Conservation (phyloP, 176 grass and related monocot species). For the Aechmea fasciata region DNA sequence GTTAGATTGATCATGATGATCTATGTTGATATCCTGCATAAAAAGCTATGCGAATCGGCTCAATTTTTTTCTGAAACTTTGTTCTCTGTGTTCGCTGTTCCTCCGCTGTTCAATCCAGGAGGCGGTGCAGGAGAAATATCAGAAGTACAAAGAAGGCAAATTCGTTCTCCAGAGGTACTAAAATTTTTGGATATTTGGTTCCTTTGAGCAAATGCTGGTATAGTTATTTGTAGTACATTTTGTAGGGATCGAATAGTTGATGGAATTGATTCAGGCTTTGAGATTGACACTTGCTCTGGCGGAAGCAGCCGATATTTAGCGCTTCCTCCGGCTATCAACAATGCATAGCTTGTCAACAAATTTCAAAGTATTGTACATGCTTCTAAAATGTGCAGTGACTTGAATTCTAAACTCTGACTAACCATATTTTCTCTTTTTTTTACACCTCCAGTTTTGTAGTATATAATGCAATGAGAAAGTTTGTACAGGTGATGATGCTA, state of each 20-base stretch:
- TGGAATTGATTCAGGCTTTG: conserved; percentile 1
- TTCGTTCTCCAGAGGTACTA: conserved; percentile 13
- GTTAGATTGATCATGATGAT: too few species aligned
- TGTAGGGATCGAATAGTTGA: conserved; percentile 11
- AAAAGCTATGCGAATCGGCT: not conserved
- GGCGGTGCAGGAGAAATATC: conserved; percentile 6
- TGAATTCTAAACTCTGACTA: not conserved
- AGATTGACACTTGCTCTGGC: not conserved
- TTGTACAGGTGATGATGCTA: too few species aligned
- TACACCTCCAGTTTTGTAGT: too few species aligned
- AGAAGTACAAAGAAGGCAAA: conserved; percentile 23
- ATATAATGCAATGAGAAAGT: too few species aligned
- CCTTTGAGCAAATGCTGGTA: not conserved
- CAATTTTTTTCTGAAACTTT: not conserved
- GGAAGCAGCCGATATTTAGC: conserved; percentile 6
- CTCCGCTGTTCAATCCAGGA: not conserved
- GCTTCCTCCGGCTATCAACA: not conserved
- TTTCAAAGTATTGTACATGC: not conserved
- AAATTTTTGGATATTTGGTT: not conserved
- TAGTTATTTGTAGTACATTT: not conserved
- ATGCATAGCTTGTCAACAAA: not conserved
- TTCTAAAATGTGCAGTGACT: too few species aligned
- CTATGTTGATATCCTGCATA: too few species aligned
- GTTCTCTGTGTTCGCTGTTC: not conserved
- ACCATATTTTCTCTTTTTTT: too few species aligned